Base-by-base conservation (phyloP, 1,284 basidiomycete genomes). In the Neonothopanus nambi region DNA sequence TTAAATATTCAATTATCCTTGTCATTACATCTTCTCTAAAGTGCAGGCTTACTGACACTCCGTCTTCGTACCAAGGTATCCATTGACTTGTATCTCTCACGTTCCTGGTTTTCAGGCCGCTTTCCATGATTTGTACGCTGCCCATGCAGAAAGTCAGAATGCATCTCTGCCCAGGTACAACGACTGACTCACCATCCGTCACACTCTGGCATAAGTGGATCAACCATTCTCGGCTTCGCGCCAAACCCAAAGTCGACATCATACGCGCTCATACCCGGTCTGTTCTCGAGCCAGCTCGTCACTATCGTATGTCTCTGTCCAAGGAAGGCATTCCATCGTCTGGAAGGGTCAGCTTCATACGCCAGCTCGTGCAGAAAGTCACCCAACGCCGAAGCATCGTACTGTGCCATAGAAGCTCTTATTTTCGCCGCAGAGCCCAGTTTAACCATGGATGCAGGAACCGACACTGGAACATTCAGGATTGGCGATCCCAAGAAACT, bases 311-410 rank as follows among this genome's bases (percentile, higher is more conserved):
- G 67, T 23, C 65, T 57, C 30, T 62, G 48, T 3, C 73, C 75
- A 33, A 76, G 61, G 61, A 75, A 77, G n/a, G 67, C 70, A 45
- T 67, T 67, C 71, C 72, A 74, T 46, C 66, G 64, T 30, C 73
- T 59, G 55, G 67, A 59, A 52, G 68, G 59, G 61, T 63, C 61
- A 6, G 56, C 37, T 52, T 67, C 69, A 57, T 69, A 68, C 12
- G 70, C 72, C 50, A 70, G 65, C 44, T 72, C 68, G 57, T 77
- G 72, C 33, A 77, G 61, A 35, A 73, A 62, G 13, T 71, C 71
- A 0, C 61, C 59, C 15, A 75, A 35, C 0, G 65, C 57, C 1
- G 48, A 21, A 1, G 66, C 47, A 9, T 65, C 61, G 51, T 72
- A 70, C 20, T 56, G 50, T 21, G 48, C 45, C 39, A 75, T 52